Conservation (phyloP, 164 flowering plant species). For the Macadamia tetraphylla region DNA sequence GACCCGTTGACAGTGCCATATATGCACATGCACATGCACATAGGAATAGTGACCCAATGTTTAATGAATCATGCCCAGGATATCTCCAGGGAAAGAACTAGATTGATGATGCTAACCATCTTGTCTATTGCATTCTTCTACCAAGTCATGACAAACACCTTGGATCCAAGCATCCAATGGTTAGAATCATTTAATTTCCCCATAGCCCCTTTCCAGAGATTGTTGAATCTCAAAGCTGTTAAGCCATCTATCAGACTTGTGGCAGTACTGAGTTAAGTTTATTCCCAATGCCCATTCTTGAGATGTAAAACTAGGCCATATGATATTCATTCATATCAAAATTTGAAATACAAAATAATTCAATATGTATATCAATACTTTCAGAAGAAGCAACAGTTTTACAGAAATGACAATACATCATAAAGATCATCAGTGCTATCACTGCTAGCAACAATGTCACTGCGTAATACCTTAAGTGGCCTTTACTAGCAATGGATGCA, state of each 20-base stretch:
- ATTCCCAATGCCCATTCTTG: neutral
- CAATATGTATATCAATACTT: neutral
- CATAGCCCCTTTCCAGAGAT: neutral
- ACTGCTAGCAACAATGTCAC: neutral
- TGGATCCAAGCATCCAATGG: neutral
- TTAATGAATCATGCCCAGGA: neutral
- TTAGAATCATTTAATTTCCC: neutral
- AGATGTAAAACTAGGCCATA: neutral
- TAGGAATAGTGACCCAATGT: neutral
- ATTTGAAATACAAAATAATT: too few relatives aligned
- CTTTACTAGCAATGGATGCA: conserved; percentile 99
- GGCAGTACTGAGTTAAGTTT: neutral
- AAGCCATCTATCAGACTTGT: neutral
- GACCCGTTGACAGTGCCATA: neutral
- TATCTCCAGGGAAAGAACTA: neutral
- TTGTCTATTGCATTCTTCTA: neutral
- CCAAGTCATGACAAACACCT: neutral
- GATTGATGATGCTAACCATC: neutral
- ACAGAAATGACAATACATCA: neutral
- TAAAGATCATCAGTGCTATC: neutral
- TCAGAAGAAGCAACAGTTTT: neutral
- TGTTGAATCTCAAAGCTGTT: neutral
- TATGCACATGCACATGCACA: neutral
- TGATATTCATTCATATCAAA: neutral
- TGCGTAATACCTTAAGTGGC: conserved; percentile 73